These are phyloP conservation scores for Mortierella sp. DNA, from an alignment of 371 early-diverging fungal genomes.

Conservation along the genomic window DNA sequence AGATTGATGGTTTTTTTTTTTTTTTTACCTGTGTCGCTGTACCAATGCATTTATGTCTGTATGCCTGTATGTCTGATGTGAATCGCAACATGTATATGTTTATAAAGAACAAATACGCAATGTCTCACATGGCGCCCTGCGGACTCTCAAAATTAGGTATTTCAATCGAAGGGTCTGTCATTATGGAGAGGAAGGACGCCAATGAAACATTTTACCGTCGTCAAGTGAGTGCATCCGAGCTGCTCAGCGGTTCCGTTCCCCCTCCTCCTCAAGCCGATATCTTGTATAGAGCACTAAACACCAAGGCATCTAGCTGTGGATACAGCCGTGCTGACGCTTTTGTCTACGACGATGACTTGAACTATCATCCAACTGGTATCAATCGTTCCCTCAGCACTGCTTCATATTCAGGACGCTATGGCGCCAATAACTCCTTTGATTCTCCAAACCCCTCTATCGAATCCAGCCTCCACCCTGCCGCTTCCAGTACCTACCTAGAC, in stretches of 20 bases:
- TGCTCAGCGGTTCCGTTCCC: constrained; percentile 81
- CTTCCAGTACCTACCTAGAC: too few relatives aligned
- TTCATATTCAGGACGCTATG: not conserved
- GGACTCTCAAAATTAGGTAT: constrained; percentile 65
- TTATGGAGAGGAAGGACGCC: constrained; percentile 92
- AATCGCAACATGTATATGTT: too few relatives aligned
- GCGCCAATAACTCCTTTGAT: too few relatives aligned
- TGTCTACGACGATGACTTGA: not conserved
- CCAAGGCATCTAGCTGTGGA: constrained; percentile 50
- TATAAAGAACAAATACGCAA: too few relatives aligned
- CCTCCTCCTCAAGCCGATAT: constrained; percentile 87
- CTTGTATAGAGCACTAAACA: constrained; percentile 84
- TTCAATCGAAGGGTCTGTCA: constrained; percentile 94
- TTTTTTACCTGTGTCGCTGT: too few relatives aligned
- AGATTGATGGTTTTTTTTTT: not conserved
- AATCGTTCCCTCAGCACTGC: not conserved
- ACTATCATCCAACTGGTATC: constrained; percentile 2
- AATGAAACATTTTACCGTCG: constrained; percentile 90
- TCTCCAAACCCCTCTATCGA: too few relatives aligned
- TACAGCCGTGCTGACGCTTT: not conserved
- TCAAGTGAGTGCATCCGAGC: constrained; percentile 81
- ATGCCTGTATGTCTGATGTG: too few relatives aligned
- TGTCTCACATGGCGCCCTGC: not conserved
- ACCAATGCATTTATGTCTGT: too few relatives aligned
- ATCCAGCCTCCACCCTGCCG: too few relatives aligned